Conservation (phyloP, 2,329 filamentous ascomycete species). For the Aureobasidium sp. region DNA sequence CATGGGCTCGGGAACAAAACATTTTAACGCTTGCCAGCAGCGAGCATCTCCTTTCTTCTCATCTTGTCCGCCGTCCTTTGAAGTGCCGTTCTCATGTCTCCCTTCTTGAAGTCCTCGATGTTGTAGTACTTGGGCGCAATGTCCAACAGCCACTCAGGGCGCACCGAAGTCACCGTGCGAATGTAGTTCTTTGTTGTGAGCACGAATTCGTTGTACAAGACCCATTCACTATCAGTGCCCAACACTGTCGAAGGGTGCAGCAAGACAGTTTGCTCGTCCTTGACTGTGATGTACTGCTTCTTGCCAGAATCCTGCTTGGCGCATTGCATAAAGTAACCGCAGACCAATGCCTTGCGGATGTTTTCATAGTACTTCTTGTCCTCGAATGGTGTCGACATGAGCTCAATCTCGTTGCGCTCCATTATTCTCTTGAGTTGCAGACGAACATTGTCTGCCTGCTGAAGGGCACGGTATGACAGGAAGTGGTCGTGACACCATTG, state of each 20-base stretch:
- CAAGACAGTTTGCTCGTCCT: constrained; percentile 90
- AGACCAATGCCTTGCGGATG: constrained; percentile 82
- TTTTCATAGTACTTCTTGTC: constrained; percentile 98
- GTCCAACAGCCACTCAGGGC: constrained; percentile 94
- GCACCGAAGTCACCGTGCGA: constrained; percentile 82
- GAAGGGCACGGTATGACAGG: constrained; percentile 77
- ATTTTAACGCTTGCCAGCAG: constrained; percentile 10
- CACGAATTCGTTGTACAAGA: constrained; percentile 97
- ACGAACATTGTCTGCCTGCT: constrained; percentile 90
- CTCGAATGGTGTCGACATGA: constrained; percentile 82
- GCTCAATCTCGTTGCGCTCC: constrained; percentile 81
- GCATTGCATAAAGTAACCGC: constrained; percentile 99
- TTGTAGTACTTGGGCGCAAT: constrained; percentile 94
- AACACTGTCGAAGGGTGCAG: constrained; percentile 91
- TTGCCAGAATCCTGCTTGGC: constrained; percentile 84
- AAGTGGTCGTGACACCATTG: constrained; percentile 98
- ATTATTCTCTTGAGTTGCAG: constrained; percentile 90
- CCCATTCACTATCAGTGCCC: constrained; percentile 85
- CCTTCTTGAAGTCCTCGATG: constrained; percentile 69
- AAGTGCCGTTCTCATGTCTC: constrained; percentile 69
- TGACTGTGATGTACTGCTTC: constrained; percentile 91
- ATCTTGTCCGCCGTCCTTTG: constrained; percentile 50
- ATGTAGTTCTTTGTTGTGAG: constrained; percentile 98
- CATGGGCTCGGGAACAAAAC: background rate
- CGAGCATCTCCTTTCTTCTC: constrained; percentile 25